Evolutionary conservation across 1,139 yeast genomes (phyloP), one percentile per base, ranked within the genome.

Genomic region (Casaregolazyma suthepensis): DNA sequence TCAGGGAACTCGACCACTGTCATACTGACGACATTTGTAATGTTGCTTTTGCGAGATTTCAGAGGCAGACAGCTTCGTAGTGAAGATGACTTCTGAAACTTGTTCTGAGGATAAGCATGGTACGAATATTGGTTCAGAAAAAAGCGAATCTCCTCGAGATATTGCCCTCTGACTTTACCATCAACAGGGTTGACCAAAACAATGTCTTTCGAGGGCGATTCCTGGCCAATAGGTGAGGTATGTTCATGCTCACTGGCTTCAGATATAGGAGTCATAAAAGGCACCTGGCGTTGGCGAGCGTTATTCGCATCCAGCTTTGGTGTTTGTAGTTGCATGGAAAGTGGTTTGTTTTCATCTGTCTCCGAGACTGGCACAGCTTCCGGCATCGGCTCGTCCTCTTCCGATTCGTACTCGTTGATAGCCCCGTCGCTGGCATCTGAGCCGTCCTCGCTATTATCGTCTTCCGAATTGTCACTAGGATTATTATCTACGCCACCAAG

Each of bases 261-360:
- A 12, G 66, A 65, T 46, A 68, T 68, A 3, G 71, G 71, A 1
- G 71, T 67, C 71, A 68, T 66, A 38, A 59, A 51, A 7, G 62
- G 61, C 52, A 49, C 37, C 26, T 37, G 10, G 19, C 45, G 17
- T 37, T 23, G 22, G 2, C 44, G 35, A 18, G 19, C 46, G 13
- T 48, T 56, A 43, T 37, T 43, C 44, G 26, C 48, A n/a, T 15
- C 48, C 15, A 19, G n/a, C 35, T 13, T 45, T 40, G 43, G 42
- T 15, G 19, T 42, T 45, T 45, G 50, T 46, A 56, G 51, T 52
- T 59, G 57, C 53, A 57, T 51, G 43, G 59, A 51, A 51, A 57
- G 52, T 50, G 53, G 54, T 22, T 51, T 49, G 29, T 60, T 47
- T 26, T 54, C 50, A 26, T 48, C 42, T 31, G 52, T 50, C 48